Percentiles rank a stretch among this genome's conserved stretches.
phyloP scores from a whole-genome alignment of 257 asterid genomes.

The Przewalskia tangutica region DNA sequence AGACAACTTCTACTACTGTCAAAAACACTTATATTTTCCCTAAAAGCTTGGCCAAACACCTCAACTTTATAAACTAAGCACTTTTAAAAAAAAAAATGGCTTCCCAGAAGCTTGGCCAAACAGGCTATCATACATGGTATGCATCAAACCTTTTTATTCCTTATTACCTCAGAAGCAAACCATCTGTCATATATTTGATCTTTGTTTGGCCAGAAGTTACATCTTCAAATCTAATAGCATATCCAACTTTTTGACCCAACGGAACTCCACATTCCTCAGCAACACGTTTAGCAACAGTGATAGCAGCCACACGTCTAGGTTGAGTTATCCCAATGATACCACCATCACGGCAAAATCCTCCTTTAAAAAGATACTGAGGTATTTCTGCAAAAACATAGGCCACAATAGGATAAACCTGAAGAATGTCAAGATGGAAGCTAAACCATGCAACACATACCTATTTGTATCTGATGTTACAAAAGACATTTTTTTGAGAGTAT shows the following conservation, averaged over 20 bases:
- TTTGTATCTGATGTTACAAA: neutral
- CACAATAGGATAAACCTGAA: neutral
- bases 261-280: constrained; percentile 83
- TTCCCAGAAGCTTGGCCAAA: too few relatives aligned
- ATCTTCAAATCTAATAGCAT: constrained; percentile 87
- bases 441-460: neutral
- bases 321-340: constrained; percentile 88
- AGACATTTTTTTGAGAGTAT: neutral
- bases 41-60: too few relatives aligned
- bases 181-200: constrained; percentile 96
- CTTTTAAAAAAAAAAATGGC: too few relatives aligned
- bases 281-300: constrained; percentile 92
- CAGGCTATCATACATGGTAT: neutral
- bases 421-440: neutral
- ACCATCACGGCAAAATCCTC: constrained; percentile 75
- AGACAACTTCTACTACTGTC: too few relatives aligned
- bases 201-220: constrained; percentile 65
- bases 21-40: too few relatives aligned
- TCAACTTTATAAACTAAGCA: too few relatives aligned
- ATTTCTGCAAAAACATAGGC: constrained; percentile 44
- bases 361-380: constrained; percentile 74
- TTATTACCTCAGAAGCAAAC: constrained; percentile 74
- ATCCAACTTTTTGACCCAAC: constrained; percentile 83
- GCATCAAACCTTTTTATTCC: neutral
- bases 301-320: constrained; percentile 98